phyloP scores from a whole-genome alignment of 768 basidiomycete genomes.

The Termitomyces sp. region DNA sequence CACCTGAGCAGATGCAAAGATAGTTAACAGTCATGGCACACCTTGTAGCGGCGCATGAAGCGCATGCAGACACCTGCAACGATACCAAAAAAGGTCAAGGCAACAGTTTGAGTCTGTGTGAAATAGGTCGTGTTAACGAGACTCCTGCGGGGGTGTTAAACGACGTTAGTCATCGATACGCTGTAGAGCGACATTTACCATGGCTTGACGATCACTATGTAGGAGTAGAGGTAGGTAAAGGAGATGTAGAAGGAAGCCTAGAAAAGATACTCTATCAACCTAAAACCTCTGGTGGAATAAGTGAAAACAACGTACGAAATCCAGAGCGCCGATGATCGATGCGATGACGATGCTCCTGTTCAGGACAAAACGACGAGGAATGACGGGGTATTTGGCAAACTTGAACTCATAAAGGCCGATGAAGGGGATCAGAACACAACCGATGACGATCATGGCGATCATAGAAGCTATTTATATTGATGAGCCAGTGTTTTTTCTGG shows the following conservation, averaged over 20 bases:
- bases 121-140: conserved; percentile 61
- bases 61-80: conserved; percentile 54
- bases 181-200: conserved; percentile 27
- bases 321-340: conserved; percentile 58
- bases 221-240: conserved; percentile 71
- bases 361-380: conserved; percentile 53
- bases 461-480: conserved; percentile 36
- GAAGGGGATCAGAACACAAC: conserved; percentile 34
- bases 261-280: not conserved
- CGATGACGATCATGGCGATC: conserved; percentile 49
- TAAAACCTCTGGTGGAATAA: not conserved
- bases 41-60: conserved; percentile 53
- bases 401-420: conserved; percentile 47
- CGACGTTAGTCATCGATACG: not conserved
- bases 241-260: conserved; percentile 67
- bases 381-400: conserved; percentile 53
- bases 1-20: not conserved
- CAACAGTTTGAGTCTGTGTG: conserved; percentile 52
- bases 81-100: conserved; percentile 63
- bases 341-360: conserved; percentile 60
- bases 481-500: not conserved
- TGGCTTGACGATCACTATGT: conserved; percentile 49
- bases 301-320: conserved; percentile 41
- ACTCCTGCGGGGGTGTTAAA: conserved; percentile 35
- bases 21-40: conserved; percentile 9